A percentile compares a stretch with the other conserved stretches of the same genome.
Evolutionary conservation across 805 yeast species (phyloP).

Genomic region (Ogataea dorogensis): DNA sequence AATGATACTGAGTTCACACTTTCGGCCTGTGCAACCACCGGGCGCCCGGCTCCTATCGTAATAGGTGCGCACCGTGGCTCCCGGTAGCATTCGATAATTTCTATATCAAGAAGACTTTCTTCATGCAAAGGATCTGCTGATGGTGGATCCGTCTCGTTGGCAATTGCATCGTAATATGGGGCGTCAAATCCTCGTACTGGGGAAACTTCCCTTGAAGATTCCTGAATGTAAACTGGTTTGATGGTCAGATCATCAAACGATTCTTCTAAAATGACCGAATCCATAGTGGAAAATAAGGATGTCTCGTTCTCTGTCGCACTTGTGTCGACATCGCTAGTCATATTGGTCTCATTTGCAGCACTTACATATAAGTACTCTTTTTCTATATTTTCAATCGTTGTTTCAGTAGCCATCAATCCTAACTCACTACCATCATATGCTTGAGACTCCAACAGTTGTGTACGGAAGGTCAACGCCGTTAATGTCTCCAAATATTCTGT

Average conservation of each 20-base stretch:
- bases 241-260: too few relatives aligned
- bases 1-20: conserved; percentile 6
- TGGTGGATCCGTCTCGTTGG: background rate
- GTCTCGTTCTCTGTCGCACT: conserved; percentile 2
- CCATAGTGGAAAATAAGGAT: conserved; percentile 15
- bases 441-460: conserved; percentile 36
- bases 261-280: background rate
- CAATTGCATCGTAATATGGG: background rate
- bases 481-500: conserved; percentile 32
- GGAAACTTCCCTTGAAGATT: background rate
- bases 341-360: conserved; percentile 7
- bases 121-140: background rate
- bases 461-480: conserved; percentile 32
- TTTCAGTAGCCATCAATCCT: conserved; percentile 45
- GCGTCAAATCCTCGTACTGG: conserved; percentile 8
- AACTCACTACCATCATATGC: conserved; percentile 33
- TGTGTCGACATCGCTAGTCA: background rate
- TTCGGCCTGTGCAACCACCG: conserved; percentile 11
- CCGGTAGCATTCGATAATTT: conserved; percentile 6
- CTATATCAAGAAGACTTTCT: conserved; percentile 2
- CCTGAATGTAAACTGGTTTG: too few relatives aligned
- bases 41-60: conserved; percentile 5
- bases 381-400: conserved; percentile 43
- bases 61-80: conserved; percentile 2
- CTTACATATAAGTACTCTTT: conserved; percentile 39